phyloP scores from a whole-genome alignment of 371 early-diverging fungal species.

The Quaeritorhiza haematococci region DNA sequence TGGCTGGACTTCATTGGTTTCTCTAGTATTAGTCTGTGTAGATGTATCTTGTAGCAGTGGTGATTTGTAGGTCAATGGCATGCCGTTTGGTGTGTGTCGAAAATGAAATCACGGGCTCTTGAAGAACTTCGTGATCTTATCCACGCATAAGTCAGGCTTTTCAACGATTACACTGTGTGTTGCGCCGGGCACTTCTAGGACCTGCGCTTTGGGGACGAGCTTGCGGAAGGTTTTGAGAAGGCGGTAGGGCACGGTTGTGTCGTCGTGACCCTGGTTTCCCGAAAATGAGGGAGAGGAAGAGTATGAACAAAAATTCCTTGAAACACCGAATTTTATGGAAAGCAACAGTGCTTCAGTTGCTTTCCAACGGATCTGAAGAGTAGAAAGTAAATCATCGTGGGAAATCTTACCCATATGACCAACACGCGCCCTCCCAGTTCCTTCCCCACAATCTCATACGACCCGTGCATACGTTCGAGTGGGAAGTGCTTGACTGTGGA shows the following conservation, averaged over 20 bases:
- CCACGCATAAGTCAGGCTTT: no score
- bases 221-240: no score
- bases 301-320: constrained; percentile 4
- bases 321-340: constrained; percentile 18
- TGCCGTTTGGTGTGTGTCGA: no score
- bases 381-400: no score
- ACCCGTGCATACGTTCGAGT: constrained; percentile 1
- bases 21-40: neutral
- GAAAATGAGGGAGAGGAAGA: neutral
- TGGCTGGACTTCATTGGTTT: neutral
- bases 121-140: no score
- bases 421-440: constrained; percentile 5
- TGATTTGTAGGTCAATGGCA: constrained; percentile 22
- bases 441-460: neutral
- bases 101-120: no score
- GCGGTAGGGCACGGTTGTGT: constrained; percentile 6
- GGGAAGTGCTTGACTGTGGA: constrained; percentile 7
- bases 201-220: no score
- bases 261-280: neutral
- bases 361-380: no score
- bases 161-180: no score
- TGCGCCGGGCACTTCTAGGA: no score
- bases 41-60: constrained; percentile 13
- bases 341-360: constrained; percentile 2
- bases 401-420: constrained; percentile 18